These are phyloP conservation scores for Sporodiniella umbellata DNA, from an alignment of 371 early-diverging fungal genomes.

Conservation along the genomic window DNA sequence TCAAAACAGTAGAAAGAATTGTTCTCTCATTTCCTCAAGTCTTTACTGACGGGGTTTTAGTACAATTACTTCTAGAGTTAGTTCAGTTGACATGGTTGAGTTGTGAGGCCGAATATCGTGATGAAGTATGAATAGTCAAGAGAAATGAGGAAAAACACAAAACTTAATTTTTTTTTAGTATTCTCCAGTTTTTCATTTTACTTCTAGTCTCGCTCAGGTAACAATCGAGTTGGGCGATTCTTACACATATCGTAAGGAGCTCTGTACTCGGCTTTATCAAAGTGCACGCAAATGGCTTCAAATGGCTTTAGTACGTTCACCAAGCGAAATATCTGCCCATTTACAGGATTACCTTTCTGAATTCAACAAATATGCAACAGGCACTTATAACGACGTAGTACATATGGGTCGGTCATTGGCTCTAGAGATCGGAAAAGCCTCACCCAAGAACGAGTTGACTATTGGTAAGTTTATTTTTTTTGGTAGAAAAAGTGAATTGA, in stretches of 20 bases:
- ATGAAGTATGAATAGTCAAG: constrained; percentile 35
- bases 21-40: constrained; percentile 66
- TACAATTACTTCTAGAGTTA: constrained; percentile 68
- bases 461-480: constrained; percentile 3
- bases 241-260: constrained; percentile 67
- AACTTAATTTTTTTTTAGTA: constrained; percentile 34
- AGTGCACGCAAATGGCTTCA: constrained; percentile 70
- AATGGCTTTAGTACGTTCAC: constrained; percentile 45
- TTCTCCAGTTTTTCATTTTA: constrained; percentile 73
- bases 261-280: constrained; percentile 62
- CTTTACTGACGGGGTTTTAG: constrained; percentile 61
- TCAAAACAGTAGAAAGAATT: constrained; percentile 54
- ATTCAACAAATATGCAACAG: constrained; percentile 48
- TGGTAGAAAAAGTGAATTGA: not conserved
- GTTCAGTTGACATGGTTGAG: constrained; percentile 78
- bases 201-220: constrained; percentile 60
- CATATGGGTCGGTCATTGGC: constrained; percentile 79
- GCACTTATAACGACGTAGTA: constrained; percentile 44
- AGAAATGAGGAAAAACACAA: not conserved
- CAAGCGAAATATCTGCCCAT: constrained; percentile 60
- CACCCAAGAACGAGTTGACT: constrained; percentile 45
- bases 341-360: constrained; percentile 68
- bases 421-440: constrained; percentile 64
- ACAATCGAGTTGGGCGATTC: constrained; percentile 78
- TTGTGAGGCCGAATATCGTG: constrained; percentile 79